Evolutionary conservation across 805 yeast genomes (phyloP).

Genomic region (Priceomyces medius): DNA sequence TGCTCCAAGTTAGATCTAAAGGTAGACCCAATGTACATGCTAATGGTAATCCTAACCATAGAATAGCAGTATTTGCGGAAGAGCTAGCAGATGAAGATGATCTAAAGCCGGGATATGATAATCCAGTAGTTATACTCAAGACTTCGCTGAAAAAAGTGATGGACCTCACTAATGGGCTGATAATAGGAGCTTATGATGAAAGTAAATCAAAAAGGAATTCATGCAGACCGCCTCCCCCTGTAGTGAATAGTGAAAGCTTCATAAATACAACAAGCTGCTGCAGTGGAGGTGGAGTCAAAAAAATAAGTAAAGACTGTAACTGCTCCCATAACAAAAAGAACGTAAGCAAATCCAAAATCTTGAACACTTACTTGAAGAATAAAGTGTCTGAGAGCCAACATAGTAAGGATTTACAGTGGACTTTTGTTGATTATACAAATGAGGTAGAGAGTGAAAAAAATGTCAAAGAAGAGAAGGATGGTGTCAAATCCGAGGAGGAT

Average conservation of each 20-base stretch:
- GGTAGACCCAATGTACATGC: slow-evolving; percentile 77
- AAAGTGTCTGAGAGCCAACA: slow-evolving; percentile 14
- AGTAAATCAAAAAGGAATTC: slow-evolving; percentile 8
- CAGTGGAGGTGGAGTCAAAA: slow-evolving; percentile 16
- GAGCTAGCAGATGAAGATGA: slow-evolving; percentile 19
- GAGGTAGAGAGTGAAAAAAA: slow-evolving; percentile 9
- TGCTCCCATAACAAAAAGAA: slow-evolving; percentile 27
- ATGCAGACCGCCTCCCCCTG: slow-evolving; percentile 21
- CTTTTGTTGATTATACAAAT: slow-evolving; percentile 9
- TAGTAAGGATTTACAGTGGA: slow-evolving; percentile 5
- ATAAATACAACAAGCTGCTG: slow-evolving; percentile 37
- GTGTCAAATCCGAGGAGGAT: slow-evolving; percentile 4
- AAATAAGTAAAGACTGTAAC: slow-evolving; percentile 25
- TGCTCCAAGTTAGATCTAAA: slow-evolving; percentile 83
- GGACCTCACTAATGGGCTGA: slow-evolving; percentile 35
- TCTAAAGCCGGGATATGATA: slow-evolving; percentile 1
- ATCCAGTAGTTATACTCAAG: slow-evolving; percentile 33
- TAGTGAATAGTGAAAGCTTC: slow-evolving; percentile 31
- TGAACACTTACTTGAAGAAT: slow-evolving; percentile 29
- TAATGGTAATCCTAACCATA: slow-evolving; percentile 46
- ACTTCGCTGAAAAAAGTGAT: slow-evolving; percentile 41
- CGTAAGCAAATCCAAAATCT: slow-evolving; percentile 35
- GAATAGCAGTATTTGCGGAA: slow-evolving; percentile 61
- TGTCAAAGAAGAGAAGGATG: slow-evolving; percentile 11
- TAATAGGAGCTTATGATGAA: slow-evolving; percentile 39